phyloP scores from a whole-genome alignment of 306 rosid genomes.

The Corylus avellana region DNA sequence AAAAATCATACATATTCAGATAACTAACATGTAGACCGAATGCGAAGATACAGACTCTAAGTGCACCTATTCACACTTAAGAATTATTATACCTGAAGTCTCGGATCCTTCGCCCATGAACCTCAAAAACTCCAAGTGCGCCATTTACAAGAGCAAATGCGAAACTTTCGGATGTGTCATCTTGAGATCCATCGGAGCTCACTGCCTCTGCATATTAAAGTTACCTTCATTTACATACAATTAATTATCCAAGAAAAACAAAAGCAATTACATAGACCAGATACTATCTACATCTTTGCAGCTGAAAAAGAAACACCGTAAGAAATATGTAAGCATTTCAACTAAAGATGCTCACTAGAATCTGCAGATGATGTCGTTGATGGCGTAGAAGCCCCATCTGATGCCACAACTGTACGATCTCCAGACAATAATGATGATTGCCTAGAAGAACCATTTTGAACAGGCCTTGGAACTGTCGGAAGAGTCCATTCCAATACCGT shows the following conservation, averaged over 20 bases:
- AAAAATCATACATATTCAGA: background rate
- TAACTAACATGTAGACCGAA: background rate
- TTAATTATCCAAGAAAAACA: conserved; percentile 22
- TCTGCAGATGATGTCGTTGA: conserved; percentile 50
- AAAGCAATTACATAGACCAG: conserved; percentile 31
- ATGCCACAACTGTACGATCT: conserved; percentile 44
- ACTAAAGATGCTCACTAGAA: conserved; percentile 62
- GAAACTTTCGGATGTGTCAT: conserved; percentile 90
- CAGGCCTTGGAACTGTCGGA: conserved; percentile 84
- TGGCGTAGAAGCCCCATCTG: conserved; percentile 49
- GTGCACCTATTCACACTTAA: conserved; percentile 16
- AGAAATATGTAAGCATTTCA: conserved; percentile 27
- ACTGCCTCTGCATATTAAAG: conserved; percentile 53
- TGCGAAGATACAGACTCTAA: conserved; percentile 3
- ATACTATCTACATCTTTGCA: conserved; percentile 14
- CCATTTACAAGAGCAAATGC: conserved; percentile 94
- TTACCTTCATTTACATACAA: conserved; percentile 33
- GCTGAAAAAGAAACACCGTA: conserved; percentile 6
- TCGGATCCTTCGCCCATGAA: conserved; percentile 88
- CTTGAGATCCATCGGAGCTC: conserved; percentile 73
- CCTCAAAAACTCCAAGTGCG: conserved; percentile 98
- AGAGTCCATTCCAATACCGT: conserved; percentile 99
- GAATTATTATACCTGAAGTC: conserved; percentile 78
- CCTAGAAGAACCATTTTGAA: conserved; percentile 41
- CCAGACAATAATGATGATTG: conserved; percentile 40